Evolutionary conservation across 192 early-diverging fungal species (phyloP).

Genomic region (Spizellomyces sp.): DNA sequence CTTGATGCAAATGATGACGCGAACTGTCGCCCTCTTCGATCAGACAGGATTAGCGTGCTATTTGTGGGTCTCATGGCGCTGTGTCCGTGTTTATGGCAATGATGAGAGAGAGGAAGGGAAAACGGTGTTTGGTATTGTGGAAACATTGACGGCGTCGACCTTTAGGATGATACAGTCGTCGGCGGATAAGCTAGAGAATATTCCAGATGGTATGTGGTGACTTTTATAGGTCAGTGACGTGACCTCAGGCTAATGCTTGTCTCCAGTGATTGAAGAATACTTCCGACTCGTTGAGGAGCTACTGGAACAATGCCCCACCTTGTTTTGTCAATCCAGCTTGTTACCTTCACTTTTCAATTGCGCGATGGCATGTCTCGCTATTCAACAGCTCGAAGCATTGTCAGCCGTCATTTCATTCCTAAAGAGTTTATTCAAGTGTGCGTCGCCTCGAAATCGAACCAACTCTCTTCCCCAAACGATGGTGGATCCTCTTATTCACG

Average conservation of each 20-base stretch:
- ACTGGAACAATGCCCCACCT: slow-evolving; percentile 52
- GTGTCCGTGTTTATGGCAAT: slow-evolving; percentile 64
- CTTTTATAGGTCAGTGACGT: neutral
- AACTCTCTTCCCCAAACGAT: slow-evolving; percentile 24
- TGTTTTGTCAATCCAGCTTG: slow-evolving; percentile 57
- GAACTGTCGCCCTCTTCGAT: slow-evolving; percentile 68
- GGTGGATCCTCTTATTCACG: slow-evolving; percentile 36
- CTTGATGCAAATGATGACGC: slow-evolving; percentile 59
- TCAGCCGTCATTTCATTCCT: slow-evolving; percentile 29
- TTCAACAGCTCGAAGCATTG: slow-evolving; percentile 35
- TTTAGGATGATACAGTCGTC: slow-evolving; percentile 60
- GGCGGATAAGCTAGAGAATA: slow-evolving; percentile 49
- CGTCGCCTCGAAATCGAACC: slow-evolving; percentile 15
- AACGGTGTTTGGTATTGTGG: slow-evolving; percentile 59
- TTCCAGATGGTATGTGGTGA: slow-evolving; percentile 64
- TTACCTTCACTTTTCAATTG: slow-evolving; percentile 64
- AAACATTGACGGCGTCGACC: slow-evolving; percentile 65
- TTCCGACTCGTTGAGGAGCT: slow-evolving; percentile 59
- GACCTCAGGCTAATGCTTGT: slow-evolving; percentile 4
- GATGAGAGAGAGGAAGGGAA: slow-evolving; percentile 53
- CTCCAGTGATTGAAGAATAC: slow-evolving; percentile 77
- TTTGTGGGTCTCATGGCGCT: slow-evolving; percentile 77
- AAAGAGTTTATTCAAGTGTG: slow-evolving; percentile 12
- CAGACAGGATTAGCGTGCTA: slow-evolving; percentile 67
- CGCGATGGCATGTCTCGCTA: slow-evolving; percentile 58